phyloP scores from a whole-genome alignment of 805 yeast species.

The Yarrowia divulgata region DNA sequence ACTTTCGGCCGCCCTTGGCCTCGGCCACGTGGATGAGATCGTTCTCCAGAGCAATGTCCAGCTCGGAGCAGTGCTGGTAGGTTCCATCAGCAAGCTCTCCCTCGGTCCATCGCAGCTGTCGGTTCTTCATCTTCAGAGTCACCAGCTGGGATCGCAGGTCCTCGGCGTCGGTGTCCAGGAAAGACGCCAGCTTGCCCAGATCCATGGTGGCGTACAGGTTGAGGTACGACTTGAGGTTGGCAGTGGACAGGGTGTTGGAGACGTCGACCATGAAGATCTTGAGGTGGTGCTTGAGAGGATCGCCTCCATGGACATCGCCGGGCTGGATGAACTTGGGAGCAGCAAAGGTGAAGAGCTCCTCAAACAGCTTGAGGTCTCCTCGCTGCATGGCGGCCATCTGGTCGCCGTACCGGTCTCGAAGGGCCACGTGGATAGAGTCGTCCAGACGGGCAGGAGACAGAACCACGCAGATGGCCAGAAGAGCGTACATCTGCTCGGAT shows the following conservation, averaged over 20 bases:
- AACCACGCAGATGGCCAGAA: slow-evolving; percentile 57
- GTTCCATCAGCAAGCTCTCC: slow-evolving; percentile 56
- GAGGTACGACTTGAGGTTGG: slow-evolving; percentile 56
- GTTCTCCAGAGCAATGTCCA: slow-evolving; percentile 55
- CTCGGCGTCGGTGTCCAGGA: slow-evolving; percentile 52
- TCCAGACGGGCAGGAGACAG: slow-evolving; percentile 58
- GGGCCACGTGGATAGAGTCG: slow-evolving; percentile 55
- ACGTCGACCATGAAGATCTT: slow-evolving; percentile 56
- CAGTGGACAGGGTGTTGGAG: slow-evolving; percentile 51
- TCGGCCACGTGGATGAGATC: slow-evolving; percentile 57
- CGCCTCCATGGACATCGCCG: slow-evolving; percentile 43
- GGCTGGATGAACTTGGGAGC: slow-evolving; percentile 59
- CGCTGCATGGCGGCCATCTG: slow-evolving; percentile 55
- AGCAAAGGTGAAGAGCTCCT: slow-evolving; percentile 57
- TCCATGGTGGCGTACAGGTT: slow-evolving; percentile 58
- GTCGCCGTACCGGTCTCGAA: slow-evolving; percentile 58
- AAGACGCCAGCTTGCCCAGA: slow-evolving; percentile 54
- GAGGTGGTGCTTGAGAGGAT: slow-evolving; percentile 56
- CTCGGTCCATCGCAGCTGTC: slow-evolving; percentile 56
- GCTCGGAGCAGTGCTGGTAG: slow-evolving; percentile 53
- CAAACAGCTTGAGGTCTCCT: slow-evolving; percentile 54
- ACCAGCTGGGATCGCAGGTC: slow-evolving; percentile 53
- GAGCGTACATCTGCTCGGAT: slow-evolving; percentile 61
- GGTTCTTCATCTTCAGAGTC: slow-evolving; percentile 56
- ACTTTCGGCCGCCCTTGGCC: slow-evolving; percentile 56